phyloP scores from a whole-genome alignment of 345 rosid species.

The Noccaea caerulescens region DNA sequence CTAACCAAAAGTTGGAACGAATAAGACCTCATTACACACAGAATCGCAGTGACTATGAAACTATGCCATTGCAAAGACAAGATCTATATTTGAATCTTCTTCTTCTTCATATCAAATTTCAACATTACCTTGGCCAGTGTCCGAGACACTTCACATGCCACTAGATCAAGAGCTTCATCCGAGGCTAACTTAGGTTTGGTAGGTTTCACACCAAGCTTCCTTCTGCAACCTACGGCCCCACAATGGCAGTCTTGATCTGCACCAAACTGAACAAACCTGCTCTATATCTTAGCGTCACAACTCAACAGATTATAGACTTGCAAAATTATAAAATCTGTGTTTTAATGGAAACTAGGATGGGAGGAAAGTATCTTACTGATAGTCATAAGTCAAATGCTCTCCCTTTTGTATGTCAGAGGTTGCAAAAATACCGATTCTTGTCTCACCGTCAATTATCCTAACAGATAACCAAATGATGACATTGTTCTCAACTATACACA shows the following conservation, averaged over 20 bases:
- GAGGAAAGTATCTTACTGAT: conserved; percentile 69
- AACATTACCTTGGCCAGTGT: conserved; percentile 61
- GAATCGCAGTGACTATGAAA: background rate
- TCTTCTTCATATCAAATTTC: conserved; percentile 49
- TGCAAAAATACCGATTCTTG: conserved; percentile 98
- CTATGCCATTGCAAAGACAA: conserved; percentile 17
- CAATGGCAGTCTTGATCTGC: conserved; percentile 99
- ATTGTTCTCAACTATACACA: conserved; percentile 5
- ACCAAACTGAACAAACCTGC: conserved; percentile 99
- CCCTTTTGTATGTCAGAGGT: conserved; percentile 76
- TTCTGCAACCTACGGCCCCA: conserved; percentile 81
- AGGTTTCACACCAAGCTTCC: conserved; percentile 89
- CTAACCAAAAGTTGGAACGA: conserved; percentile 47
- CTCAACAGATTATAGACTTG: conserved; percentile 16
- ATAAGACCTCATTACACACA: background rate
- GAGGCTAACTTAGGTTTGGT: conserved; percentile 81
- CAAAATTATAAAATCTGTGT: background rate
- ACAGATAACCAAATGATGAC: background rate
- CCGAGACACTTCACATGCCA: conserved; percentile 65
- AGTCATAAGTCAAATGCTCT: conserved; percentile 96
- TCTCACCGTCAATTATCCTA: conserved; percentile 98
- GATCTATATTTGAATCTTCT: conserved; percentile 37
- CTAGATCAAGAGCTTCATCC: conserved; percentile 79
- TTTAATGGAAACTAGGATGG: conserved; percentile 22
- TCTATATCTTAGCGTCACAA: conserved; percentile 57